Conservation (phyloP, 2,329 filamentous ascomycete species). For the Microdochium paspali region DNA sequence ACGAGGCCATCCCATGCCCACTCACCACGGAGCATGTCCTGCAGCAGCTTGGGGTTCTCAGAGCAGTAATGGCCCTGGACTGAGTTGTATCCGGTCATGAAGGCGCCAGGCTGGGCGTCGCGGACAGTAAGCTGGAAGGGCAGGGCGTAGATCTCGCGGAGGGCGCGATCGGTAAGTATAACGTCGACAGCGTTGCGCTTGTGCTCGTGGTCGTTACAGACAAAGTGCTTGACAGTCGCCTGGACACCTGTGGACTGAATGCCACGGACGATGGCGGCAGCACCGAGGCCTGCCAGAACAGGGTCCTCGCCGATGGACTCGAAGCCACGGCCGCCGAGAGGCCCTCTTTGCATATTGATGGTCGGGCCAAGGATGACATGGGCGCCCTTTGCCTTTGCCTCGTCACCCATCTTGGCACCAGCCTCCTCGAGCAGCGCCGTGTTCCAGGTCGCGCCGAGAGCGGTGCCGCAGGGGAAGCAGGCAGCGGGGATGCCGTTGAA, state of each 20-base stretch:
- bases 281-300: constrained; percentile 43
- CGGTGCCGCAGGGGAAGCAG: constrained; percentile 52
- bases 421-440: constrained; percentile 38
- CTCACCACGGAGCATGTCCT: constrained; percentile 41
- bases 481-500: constrained; percentile 53
- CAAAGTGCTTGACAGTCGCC: constrained; percentile 51
- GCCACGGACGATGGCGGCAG: constrained; percentile 41
- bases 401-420: constrained; percentile 40
- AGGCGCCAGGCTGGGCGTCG: constrained; percentile 38
- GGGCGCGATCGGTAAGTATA: constrained; percentile 43
- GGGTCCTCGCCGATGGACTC: constrained; percentile 51
- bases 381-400: constrained; percentile 45
- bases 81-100: constrained; percentile 53
- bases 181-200: constrained; percentile 45
- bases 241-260: constrained; percentile 47
- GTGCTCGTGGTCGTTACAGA: constrained; percentile 53
- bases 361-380: constrained; percentile 52
- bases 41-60: constrained; percentile 40
- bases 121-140: constrained; percentile 47
- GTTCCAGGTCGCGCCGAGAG: constrained; percentile 50
- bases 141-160: constrained; percentile 49
- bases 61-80: constrained; percentile 47
- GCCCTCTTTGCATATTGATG: constrained; percentile 45
- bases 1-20: constrained; percentile 49
- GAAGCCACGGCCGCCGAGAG: constrained; percentile 47